Base-by-base conservation (phyloP, 2,329 filamentous ascomycete genomes). In the Colletotrichum sp. region DNA sequence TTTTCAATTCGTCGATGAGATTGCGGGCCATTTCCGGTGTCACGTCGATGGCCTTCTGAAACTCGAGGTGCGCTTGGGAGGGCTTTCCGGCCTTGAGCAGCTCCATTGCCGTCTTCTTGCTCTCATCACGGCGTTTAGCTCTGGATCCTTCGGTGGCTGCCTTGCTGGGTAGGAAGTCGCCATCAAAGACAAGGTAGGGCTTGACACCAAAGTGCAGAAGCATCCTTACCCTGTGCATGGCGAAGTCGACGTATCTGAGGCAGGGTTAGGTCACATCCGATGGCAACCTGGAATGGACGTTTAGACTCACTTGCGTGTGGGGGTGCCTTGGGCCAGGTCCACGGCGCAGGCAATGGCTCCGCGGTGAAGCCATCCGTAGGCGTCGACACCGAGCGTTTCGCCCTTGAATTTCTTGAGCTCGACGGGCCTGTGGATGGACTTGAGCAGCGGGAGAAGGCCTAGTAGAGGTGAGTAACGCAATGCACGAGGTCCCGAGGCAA, bases 291-390 rank as follows among this genome's bases (percentile, higher is more conserved):
- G 52, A 34, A 18, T 43, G n/a, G 65, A 34, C 34, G 64, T 15
- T 10, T 34, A 15, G 24, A 85, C 91, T 82, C 88, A 97, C 94
- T 95, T 97, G 70, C 91, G 93, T 1, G 96, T 98, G 16, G 95
- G 96, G 83, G 95, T 97, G 80, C 92, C 95, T 80, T 96, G 91
- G 43, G 96, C 97, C 77, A 99, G 90, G 81, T 98, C 97, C 80
- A 97, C 92, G 77, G 96, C 95, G 87, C 96, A 98, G 66, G 95
- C 91, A 78, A 97, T 93, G 62, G 96, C 96, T 70, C 96, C 97
- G 79, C 97, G 94, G 85, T 99, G 97, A 71, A 99, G 92, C 97
- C 97, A 99, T 83, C 96, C 97, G 89, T 99, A 99, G 73, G 94
- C 96, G 84, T 99, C 97, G 43, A 99, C 93, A n/a, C 94, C 97